Conservation (phyloP, 805 yeast genomes). For the fission yeast (Schizosaccharomyces pombe) region DNA sequence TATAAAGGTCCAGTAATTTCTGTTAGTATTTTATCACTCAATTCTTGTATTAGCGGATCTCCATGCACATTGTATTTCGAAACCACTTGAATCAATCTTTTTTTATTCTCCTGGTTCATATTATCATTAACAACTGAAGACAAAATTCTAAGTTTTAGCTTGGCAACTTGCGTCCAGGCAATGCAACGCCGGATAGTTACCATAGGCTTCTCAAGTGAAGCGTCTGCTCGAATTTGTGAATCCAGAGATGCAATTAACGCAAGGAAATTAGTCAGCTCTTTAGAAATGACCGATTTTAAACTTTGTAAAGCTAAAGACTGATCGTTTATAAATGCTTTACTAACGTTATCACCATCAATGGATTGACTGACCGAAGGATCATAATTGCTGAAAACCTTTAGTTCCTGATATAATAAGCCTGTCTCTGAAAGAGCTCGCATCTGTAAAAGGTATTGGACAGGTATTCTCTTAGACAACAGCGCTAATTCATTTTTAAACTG, state of each 20-base stretch:
- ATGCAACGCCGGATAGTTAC: conserved; percentile 15
- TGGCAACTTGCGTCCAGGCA: conserved; percentile 25
- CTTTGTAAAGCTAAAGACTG: conserved; percentile 33
- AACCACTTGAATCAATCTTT: conserved; percentile 28
- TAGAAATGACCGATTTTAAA: conserved; percentile 25
- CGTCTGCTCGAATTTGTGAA: conserved; percentile 17
- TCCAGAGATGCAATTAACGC: conserved; percentile 23
- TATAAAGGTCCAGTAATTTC: conserved; percentile 35
- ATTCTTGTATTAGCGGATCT: conserved; percentile 26
- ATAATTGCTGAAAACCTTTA: background rate
- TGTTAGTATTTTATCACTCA: conserved; percentile 24
- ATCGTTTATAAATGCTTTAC: too few species aligned
- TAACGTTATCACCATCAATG: too few species aligned
- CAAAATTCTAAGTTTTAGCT: conserved; percentile 34
- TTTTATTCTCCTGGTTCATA: conserved; percentile 20
- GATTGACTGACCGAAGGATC: background rate
- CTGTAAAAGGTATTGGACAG: background rate
- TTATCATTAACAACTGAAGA: conserved; percentile 19
- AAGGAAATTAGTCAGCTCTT: conserved; percentile 22
- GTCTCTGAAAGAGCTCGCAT: background rate
- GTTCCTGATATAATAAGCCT: background rate
- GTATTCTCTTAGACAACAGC: background rate
- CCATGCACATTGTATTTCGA: conserved; percentile 35
- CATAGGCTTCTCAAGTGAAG: conserved; percentile 15
- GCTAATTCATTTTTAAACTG: background rate